Percentiles rank a stretch among this genome's conserved stretches.
phyloP scores from a whole-genome alignment of 129 eudicot species.

The Heracleum sosnowskyi region DNA sequence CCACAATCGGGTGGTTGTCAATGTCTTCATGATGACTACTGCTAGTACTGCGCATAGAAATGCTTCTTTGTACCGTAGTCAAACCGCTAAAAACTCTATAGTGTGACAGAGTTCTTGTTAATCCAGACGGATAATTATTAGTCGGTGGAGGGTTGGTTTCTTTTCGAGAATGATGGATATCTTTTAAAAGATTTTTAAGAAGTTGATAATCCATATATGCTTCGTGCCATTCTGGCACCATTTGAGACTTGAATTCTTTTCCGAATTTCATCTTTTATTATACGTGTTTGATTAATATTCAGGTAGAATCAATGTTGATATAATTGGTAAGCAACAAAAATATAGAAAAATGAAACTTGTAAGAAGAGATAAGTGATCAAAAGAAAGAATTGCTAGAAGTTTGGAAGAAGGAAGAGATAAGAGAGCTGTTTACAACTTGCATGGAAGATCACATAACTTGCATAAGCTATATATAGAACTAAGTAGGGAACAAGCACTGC shows the following conservation, averaged over 20 bases:
- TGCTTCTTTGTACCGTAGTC: constrained; percentile 9
- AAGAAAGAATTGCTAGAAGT: neutral
- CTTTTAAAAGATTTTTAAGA: too few species aligned
- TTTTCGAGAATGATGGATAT: neutral
- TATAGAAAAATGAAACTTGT: neutral
- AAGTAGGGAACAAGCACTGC: neutral
- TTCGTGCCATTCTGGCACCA: constrained; percentile 15
- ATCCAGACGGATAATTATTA: constrained; percentile 6
- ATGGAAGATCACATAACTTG: neutral
- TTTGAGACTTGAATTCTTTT: constrained; percentile 8
- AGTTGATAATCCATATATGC: too few species aligned
- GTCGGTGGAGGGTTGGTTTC: neutral
- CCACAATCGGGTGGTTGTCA: constrained; percentile 11
- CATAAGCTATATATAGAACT: neutral
- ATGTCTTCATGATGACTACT: neutral
- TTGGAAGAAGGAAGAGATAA: neutral
- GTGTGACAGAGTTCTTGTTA: constrained; percentile 20
- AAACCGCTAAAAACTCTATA: constrained; percentile 48
- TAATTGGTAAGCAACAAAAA: too few species aligned
- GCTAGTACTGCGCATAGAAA: neutral
- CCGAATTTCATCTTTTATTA: constrained; percentile 4
- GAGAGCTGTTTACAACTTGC: neutral
- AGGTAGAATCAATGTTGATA: too few species aligned
- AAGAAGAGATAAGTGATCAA: neutral
- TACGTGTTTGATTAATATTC: too few species aligned